A percentile compares a stretch with the other conserved stretches of the same genome.
Conservation (phyloP, 2,329 filamentous ascomycete genomes). For the Xylariaceae sp. region DNA sequence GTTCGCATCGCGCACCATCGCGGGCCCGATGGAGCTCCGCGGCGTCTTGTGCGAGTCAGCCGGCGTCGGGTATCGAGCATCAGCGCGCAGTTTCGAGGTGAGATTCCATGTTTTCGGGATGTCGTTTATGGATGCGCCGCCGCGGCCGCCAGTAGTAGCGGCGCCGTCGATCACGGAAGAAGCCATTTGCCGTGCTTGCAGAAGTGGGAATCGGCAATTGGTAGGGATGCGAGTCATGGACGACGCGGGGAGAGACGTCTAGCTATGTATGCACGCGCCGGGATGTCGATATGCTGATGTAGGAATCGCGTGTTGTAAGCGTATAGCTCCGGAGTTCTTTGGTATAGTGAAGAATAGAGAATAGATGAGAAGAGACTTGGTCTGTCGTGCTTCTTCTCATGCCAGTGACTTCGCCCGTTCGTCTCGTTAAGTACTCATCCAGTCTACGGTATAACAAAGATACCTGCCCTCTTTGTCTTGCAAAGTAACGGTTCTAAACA, state of each 20-base stretch:
- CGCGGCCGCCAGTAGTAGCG: neutral
- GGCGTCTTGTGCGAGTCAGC: slow-evolving; percentile 75
- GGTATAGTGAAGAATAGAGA: neutral
- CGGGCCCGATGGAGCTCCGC: slow-evolving; percentile 69
- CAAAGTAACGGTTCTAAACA: no score
- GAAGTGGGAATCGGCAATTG: slow-evolving; percentile 15
- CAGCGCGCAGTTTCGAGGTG: slow-evolving; percentile 65
- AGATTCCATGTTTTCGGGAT: slow-evolving; percentile 63
- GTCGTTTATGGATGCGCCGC: slow-evolving; percentile 40
- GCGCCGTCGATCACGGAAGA: slow-evolving; percentile 31
- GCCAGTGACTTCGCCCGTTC: no score
- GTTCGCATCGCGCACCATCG: slow-evolving; percentile 75
- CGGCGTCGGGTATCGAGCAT: slow-evolving; percentile 74
- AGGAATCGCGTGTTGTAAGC: neutral
- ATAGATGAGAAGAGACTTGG: neutral
- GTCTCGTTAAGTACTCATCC: no score
- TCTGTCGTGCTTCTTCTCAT: no score
- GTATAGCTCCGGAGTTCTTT: neutral
- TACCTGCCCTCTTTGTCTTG: no score
- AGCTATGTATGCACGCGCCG: neutral
- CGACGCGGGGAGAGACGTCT: neutral
- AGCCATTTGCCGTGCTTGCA: slow-evolving; percentile 28
- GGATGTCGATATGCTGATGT: neutral
- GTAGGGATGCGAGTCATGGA: neutral
- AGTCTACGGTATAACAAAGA: no score